A percentile compares a stretch with the other conserved stretches of the same genome.
These are phyloP conservation scores for Aspergillus novoparasiticus DNA, from an alignment of 2,329 filamentous ascomycete species.

Conservation along the genomic window DNA sequence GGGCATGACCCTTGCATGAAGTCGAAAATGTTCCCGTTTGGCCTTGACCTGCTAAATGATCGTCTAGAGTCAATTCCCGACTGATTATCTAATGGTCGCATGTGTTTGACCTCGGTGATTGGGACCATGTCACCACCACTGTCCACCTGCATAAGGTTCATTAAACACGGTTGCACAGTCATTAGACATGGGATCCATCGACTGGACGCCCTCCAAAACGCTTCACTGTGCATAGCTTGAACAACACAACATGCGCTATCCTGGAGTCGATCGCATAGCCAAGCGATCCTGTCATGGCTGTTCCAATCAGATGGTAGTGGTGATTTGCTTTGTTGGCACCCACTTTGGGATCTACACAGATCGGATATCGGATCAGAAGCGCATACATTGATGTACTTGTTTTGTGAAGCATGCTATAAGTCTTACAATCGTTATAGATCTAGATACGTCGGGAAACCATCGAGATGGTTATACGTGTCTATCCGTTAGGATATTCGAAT, in stretches of 20 bases:
- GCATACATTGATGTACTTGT: neutral
- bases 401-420: neutral
- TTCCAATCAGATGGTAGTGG: neutral
- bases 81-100: neutral
- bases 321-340: neutral
- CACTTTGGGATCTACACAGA: neutral
- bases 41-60: neutral
- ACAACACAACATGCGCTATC: neutral
- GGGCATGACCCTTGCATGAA: constrained; percentile 1
- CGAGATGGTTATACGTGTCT: neutral
- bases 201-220: neutral
- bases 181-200: neutral
- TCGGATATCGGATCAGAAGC: neutral
- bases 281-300: neutral
- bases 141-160: neutral
- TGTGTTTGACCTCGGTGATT: neutral
- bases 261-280: neutral
- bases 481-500: neutral
- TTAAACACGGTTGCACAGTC: neutral
- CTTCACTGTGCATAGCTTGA: neutral
- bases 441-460: neutral
- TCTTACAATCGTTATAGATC: neutral
- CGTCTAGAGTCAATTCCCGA: neutral
- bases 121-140: constrained; percentile 1
- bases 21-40: neutral